Evolutionary conservation across 768 basidiomycete genomes (phyloP).

Genomic region (Cystobasidium onofrii): DNA sequence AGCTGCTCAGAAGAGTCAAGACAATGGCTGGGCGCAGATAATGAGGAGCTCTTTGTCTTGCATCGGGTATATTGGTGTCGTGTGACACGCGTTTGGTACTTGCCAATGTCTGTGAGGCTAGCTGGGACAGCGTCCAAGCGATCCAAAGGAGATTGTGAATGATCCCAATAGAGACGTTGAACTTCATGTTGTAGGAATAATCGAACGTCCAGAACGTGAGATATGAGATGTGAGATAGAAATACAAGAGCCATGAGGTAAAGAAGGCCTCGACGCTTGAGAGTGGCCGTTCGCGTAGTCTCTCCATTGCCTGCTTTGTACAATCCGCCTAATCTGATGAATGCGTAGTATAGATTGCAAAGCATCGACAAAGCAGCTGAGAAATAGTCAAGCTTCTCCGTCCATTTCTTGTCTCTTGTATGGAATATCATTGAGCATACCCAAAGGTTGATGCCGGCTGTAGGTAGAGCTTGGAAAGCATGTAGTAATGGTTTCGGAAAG

Average conservation of each 20-base stretch:
- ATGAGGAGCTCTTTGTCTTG: constrained; percentile 42
- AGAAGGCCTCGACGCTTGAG: constrained; percentile 31
- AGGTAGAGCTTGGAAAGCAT: constrained; percentile 57
- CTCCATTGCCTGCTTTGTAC: constrained; percentile 49
- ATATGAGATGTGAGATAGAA: constrained; percentile 68
- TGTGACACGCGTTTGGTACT: constrained; percentile 51
- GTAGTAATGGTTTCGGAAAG: background rate
- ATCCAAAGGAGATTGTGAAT: constrained; percentile 76
- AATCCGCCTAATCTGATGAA: constrained; percentile 68
- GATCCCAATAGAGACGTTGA: constrained; percentile 69
- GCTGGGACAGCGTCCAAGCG: constrained; percentile 57
- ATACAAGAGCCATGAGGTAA: constrained; percentile 57
- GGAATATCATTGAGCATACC: constrained; percentile 85
- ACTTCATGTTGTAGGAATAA: constrained; percentile 85
- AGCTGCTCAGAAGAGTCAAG: constrained; percentile 62
- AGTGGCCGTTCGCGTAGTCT: background rate
- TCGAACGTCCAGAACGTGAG: constrained; percentile 67
- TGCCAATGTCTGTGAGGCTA: constrained; percentile 52
- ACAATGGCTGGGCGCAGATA: constrained; percentile 45
- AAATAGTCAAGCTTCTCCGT: constrained; percentile 95
- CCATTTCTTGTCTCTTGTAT: constrained; percentile 73
- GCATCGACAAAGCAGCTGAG: constrained; percentile 75
- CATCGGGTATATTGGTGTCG: constrained; percentile 44
- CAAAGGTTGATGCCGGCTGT: constrained; percentile 75
- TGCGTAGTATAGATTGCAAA: constrained; percentile 70